Evolutionary conservation across 306 rosid species (phyloP).

Genomic region (Dryas alaskensis): DNA sequence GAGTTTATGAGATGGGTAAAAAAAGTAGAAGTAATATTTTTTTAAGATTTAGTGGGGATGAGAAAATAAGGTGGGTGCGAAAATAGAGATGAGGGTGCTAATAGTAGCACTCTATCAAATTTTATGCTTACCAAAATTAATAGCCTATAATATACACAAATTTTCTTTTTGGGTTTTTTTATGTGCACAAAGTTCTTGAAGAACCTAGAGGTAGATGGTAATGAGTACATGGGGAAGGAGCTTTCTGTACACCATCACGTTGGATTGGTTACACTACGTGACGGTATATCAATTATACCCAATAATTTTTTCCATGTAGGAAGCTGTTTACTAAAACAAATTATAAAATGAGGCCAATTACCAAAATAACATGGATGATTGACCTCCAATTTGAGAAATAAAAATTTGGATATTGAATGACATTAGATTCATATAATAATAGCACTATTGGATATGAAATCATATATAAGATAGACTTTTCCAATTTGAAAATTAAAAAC

Average conservation of each 20-base stretch:
- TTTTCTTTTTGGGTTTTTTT: neutral
- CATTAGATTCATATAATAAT: neutral
- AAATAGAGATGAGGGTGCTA: too few species aligned
- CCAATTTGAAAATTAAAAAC: neutral
- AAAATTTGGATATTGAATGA: neutral
- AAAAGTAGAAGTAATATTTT: too few species aligned
- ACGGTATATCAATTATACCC: too few species aligned
- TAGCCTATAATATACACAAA: neutral
- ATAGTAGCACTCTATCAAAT: neutral
- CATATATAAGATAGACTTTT: neutral
- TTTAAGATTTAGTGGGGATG: too few species aligned
- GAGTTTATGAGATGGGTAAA: too few species aligned
- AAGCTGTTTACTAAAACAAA: neutral
- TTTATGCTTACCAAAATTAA: neutral
- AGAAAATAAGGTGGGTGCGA: too few species aligned
- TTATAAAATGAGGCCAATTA: neutral
- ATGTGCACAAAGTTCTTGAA: neutral
- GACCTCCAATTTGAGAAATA: neutral
- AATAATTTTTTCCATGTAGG: neutral
- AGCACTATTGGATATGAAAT: neutral
- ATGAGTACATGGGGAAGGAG: neutral
- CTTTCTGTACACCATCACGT: neutral
- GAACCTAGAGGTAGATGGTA: neutral
- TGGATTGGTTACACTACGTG: too few species aligned
- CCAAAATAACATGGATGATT: conserved; percentile 7